A percentile compares a stretch with the other conserved stretches of the same genome.
Conservation (phyloP, 257 asterid species). For the Ilex aquifolium region DNA sequence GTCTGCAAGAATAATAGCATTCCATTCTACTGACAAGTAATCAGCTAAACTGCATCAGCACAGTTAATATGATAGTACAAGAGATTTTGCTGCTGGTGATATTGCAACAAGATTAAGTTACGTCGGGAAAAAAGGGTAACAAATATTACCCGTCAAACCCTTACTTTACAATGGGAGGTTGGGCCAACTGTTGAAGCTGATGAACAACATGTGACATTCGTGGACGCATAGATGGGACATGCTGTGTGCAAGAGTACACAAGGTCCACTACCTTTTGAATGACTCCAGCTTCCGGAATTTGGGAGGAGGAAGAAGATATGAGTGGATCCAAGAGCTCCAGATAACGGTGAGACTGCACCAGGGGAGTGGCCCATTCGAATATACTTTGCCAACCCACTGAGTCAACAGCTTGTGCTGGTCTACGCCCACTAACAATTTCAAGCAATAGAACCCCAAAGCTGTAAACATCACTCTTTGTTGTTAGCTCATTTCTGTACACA, state of each 20-base stretch:
- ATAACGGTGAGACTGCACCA: constrained; percentile 83
- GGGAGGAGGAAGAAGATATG: constrained; percentile 63
- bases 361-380: constrained; percentile 99
- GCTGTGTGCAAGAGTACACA: constrained; percentile 95
- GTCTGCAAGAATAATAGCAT: too few species aligned
- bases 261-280: constrained; percentile 93
- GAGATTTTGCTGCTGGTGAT: too few species aligned
- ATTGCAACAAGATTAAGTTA: too few species aligned
- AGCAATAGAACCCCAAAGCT: constrained; percentile 96
- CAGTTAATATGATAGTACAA: too few species aligned
- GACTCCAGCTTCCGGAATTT: constrained; percentile 69
- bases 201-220: constrained; percentile 97
- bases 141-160: not conserved
- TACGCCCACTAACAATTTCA: constrained; percentile 85
- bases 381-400: constrained; percentile 96
- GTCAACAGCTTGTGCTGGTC: constrained; percentile 95
- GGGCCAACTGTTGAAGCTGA: constrained; percentile 88
- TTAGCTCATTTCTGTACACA: constrained; percentile 88
- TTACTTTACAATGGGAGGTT: constrained; percentile 47
- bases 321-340: constrained; percentile 85
- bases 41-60: too few species aligned
- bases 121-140: too few species aligned
- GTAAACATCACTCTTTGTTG: constrained; percentile 98
- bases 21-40: too few species aligned
- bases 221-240: constrained; percentile 97